Evolutionary conservation across 768 basidiomycete genomes (phyloP).

Genomic region (Mycena capillaripes): DNA sequence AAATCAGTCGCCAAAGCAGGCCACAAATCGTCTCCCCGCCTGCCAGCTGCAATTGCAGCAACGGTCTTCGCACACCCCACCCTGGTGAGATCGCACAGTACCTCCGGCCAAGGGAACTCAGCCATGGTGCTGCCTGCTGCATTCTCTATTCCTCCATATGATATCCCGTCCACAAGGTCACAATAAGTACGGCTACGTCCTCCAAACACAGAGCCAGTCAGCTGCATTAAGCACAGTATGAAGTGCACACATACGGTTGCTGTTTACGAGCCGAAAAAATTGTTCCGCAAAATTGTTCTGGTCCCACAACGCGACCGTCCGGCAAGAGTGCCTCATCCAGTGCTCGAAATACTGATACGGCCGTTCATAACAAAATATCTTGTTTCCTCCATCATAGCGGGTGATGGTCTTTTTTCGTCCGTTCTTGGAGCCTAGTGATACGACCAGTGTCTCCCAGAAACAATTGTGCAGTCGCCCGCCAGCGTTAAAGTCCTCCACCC

Average conservation of each 20-base stretch:
- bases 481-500: too few relatives aligned
- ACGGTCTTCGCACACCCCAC: neutral
- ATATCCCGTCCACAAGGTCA: neutral
- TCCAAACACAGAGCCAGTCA: too few relatives aligned
- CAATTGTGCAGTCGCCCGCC: too few relatives aligned
- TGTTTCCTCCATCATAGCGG: too few relatives aligned
- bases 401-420: too few relatives aligned
- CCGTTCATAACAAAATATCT: conserved; percentile 12
- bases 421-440: too few relatives aligned
- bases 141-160: conserved; percentile 18
- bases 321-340: neutral
- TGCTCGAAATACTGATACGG: conserved; percentile 12
- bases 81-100: neutral
- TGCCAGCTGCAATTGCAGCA: conserved; percentile 9
- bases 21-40: neutral
- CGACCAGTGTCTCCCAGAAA: too few relatives aligned
- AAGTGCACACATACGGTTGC: too few relatives aligned
- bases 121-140: neutral
- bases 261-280: too few relatives aligned
- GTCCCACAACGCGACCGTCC: neutral
- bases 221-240: too few relatives aligned
- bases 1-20: neutral
- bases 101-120: too few relatives aligned
- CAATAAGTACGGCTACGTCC: neutral
- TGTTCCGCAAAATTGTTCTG: too few relatives aligned